Evolutionary conservation across 106 monocot genomes (phyloP).

Genomic region (Platanthera guangdongensis): DNA sequence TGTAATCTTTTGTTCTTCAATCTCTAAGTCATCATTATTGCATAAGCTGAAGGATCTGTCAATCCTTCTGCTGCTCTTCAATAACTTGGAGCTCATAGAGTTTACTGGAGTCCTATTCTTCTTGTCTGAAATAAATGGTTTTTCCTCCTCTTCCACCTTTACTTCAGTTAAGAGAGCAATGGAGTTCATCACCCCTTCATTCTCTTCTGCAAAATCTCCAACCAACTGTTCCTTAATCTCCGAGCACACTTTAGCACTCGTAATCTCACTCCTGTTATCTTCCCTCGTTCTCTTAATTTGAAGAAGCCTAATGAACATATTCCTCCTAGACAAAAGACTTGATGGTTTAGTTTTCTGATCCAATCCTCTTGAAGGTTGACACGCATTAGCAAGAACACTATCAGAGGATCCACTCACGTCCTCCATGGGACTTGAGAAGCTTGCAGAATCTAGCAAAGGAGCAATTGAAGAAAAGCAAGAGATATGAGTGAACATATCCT

Average conservation of each 20-base stretch:
- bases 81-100: slow-evolving; percentile 5
- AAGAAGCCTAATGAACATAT: slow-evolving; percentile 34
- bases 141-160: slow-evolving; percentile 15
- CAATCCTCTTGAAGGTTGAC: not conserved
- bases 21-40: not conserved
- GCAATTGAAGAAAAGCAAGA: slow-evolving; percentile 9
- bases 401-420: slow-evolving; percentile 4
- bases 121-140: slow-evolving; percentile 7
- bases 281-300: slow-evolving; percentile 23
- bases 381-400: slow-evolving; percentile 9
- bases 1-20: not conserved
- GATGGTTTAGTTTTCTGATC: slow-evolving; percentile 19
- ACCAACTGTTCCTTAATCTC: not conserved
- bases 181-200: slow-evolving; percentile 11
- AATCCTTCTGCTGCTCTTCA: not conserved
- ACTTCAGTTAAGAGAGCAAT: slow-evolving; percentile 7
- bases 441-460: not conserved
- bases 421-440: not conserved
- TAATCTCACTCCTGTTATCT: not conserved
- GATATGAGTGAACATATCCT: not conserved
- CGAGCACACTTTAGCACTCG: not conserved
- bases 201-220: not conserved
- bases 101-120: slow-evolving; percentile 15
- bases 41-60: slow-evolving; percentile 1
- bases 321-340: slow-evolving; percentile 48